Base-by-base conservation (phyloP, 1,139 yeast species). In the Wickerhamomyces sp. region DNA sequence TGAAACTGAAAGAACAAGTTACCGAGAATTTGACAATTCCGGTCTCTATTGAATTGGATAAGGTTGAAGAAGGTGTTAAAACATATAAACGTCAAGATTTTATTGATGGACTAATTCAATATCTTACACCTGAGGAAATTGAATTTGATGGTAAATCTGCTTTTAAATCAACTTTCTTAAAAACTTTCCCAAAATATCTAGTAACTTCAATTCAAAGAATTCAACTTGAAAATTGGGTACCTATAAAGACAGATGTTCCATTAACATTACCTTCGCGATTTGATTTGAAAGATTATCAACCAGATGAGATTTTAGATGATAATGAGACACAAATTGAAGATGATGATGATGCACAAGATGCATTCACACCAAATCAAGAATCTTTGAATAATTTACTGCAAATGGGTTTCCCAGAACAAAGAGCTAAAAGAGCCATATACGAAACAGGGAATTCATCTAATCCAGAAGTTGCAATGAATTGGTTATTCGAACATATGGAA, bases 401-500 rank as follows among this genome's bases (percentile, higher is more conserved):
- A 20, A 91, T 89, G 96, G 98, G 98, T n/a, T 91, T 91, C 57
- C 75, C 91, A 1, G 74, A 72, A 36, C 70, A 70, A 15, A 70
- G 93, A 32, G 70, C 81, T 28, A 64, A 68, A 23, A 76, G 78
- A 50, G 96, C 91, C 0, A 64, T 91, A 22, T 79, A 69, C 49
- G 60, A 72, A 26, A 86, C 95, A 0, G 93, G 88, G 0, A 88
- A 86, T 49, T 49, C 56, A 3, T 65, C 65, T 33, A 51, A 58
- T 26, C 68, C 85, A 0, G 97, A 91, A 47, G 70, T 68, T 5
- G 96, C 97, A 1, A 80, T 86, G 84, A 85, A 86, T 51, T 88
- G 97, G 96, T 55, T 93, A 9, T 80, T 89, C 54, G 81, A 72
- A 19, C 96, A 89, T 52, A 76, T 86, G 80, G 96, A 88, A 20